A percentile compares a stretch with the other conserved stretches of the same genome.
Evolutionary conservation across 148 eudicot genomes (phyloP).

Genomic region (Rhododendron molle): DNA sequence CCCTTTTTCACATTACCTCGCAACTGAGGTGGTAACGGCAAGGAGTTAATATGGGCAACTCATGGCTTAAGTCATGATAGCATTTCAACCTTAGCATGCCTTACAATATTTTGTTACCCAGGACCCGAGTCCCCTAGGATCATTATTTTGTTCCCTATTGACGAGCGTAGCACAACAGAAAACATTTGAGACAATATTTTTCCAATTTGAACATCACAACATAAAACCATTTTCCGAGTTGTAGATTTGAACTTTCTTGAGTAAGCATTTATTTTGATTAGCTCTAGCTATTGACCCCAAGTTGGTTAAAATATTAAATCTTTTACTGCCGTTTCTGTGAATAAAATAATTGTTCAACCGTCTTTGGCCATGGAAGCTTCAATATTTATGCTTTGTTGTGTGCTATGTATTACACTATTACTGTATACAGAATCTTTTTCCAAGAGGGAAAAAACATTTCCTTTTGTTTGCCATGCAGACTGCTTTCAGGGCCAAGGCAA

Average conservation of each 20-base stretch:
- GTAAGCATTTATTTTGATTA: background rate
- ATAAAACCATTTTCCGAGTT: background rate
- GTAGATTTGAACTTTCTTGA: background rate
- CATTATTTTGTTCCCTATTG: background rate
- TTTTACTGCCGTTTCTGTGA: background rate
- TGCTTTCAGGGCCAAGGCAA: slow-evolving; percentile 91
- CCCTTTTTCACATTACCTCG: background rate
- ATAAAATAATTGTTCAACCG: background rate
- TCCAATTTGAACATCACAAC: background rate
- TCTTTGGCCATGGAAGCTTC: background rate
- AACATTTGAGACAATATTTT: background rate
- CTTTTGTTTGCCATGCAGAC: slow-evolving; percentile 37
- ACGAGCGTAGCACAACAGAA: background rate
- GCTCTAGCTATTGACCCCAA: background rate
- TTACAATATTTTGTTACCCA: background rate
- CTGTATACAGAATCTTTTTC: background rate
- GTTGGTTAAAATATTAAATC: background rate
- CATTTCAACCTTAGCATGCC: background rate
- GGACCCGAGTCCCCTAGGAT: background rate
- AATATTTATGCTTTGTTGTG: background rate
- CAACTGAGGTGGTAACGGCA: background rate
- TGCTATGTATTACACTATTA: background rate
- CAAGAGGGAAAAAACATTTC: background rate
- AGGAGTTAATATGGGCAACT: background rate
- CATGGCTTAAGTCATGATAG: background rate